Evolutionary conservation across 1,284 basidiomycete species (phyloP).

Genomic region (Caloboletus firmus): DNA sequence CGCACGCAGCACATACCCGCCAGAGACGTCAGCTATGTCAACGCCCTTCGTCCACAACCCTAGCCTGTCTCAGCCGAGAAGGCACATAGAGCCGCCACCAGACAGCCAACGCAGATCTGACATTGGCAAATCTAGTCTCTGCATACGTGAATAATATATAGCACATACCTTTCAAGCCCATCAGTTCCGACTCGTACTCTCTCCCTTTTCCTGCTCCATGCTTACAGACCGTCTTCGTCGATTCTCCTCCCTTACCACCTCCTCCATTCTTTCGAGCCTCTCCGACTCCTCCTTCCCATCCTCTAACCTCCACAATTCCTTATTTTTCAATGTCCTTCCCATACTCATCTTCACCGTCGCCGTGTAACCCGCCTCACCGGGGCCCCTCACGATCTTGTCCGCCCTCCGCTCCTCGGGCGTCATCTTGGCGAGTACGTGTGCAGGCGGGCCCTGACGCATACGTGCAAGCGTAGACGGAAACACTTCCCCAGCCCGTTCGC

Average conservation of each 20-base stretch:
- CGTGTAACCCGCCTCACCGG: slow-evolving; percentile 65
- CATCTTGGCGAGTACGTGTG: slow-evolving; percentile 57
- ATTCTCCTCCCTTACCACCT: slow-evolving; percentile 43
- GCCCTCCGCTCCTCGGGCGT: slow-evolving; percentile 43
- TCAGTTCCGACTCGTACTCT: not conserved
- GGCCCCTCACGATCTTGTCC: slow-evolving; percentile 51
- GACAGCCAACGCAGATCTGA: no score
- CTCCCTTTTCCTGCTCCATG: not conserved
- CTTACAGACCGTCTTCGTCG: slow-evolving; percentile 16
- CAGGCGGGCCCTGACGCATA: slow-evolving; percentile 56
- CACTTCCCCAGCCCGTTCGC: slow-evolving; percentile 63
- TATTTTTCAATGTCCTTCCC: slow-evolving; percentile 50
- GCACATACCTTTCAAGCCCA: slow-evolving; percentile 2
- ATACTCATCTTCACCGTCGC: slow-evolving; percentile 40
- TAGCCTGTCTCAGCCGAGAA: no score
- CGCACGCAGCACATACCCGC: no score
- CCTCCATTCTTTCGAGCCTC: slow-evolving; percentile 39
- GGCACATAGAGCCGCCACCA: no score
- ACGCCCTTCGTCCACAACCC: no score
- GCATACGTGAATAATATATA: not conserved
- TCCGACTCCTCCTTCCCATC: slow-evolving; percentile 39
- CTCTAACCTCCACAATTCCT: slow-evolving; percentile 46
- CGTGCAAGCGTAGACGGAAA: slow-evolving; percentile 47
- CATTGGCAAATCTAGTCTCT: not conserved
- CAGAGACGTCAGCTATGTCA: no score